Conservation (phyloP, 2,329 filamentous ascomycete genomes). For the Exophiala sideris region DNA sequence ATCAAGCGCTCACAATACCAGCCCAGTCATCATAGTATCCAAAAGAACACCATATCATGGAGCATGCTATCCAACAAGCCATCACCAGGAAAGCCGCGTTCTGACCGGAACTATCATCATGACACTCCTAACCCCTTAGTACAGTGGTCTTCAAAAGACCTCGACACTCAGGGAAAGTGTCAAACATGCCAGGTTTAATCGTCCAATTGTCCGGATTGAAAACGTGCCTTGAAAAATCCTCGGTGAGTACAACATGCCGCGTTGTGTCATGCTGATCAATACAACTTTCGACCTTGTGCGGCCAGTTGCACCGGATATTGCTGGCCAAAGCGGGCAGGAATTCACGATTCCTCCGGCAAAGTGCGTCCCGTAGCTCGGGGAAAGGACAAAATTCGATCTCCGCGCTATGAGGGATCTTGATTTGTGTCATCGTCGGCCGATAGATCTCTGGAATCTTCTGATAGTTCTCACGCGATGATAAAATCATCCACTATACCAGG, state of each 20-base stretch:
- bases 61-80: no score
- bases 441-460: slow-evolving; percentile 3
- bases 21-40: no score
- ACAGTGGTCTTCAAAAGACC: slow-evolving; percentile 1
- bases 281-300: not conserved
- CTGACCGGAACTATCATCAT: not conserved
- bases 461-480: slow-evolving; percentile 5
- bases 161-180: slow-evolving; percentile 6
- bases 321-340: slow-evolving; percentile 2
- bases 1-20: no score
- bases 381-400: slow-evolving; percentile 10
- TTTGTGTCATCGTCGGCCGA: slow-evolving; percentile 2
- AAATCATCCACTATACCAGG: slow-evolving; percentile 7
- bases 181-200: not conserved
- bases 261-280: not conserved
- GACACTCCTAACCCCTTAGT: not conserved
- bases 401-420: slow-evolving; percentile 4
- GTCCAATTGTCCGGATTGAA: slow-evolving; percentile 5
- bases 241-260: slow-evolving; percentile 1
- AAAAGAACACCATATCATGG: not conserved
- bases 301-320: slow-evolving; percentile 10
- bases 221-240: slow-evolving; percentile 1
- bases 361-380: slow-evolving; percentile 6
- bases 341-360: slow-evolving; percentile 3
- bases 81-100: not conserved